A percentile compares a stretch with the other conserved stretches of the same genome.
Conservation (phyloP, 2,329 filamentous ascomycete species). For the Pseudocercospora macadamiae region DNA sequence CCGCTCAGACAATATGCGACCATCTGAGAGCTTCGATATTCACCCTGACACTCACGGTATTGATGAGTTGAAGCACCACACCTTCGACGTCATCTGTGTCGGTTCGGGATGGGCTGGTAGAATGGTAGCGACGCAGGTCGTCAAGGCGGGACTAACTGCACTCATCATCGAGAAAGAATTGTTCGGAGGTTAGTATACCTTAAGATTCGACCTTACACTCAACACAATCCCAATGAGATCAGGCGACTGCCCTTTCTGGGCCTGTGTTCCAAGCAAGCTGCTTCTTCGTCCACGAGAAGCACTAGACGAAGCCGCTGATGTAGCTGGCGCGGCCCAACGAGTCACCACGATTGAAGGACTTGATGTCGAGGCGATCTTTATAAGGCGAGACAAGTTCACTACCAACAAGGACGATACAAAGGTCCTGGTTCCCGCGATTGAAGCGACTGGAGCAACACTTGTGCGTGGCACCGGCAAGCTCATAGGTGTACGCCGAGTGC, state of each 20-base stretch:
- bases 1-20: neutral
- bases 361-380: neutral
- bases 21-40: slow-evolving; percentile 5
- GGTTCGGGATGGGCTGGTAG: slow-evolving; percentile 6
- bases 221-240: neutral
- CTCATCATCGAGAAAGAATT: slow-evolving; percentile 11
- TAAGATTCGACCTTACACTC: neutral
- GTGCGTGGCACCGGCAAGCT: neutral
- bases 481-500: neutral
- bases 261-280: slow-evolving; percentile 7
- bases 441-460: neutral
- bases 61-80: neutral
- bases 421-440: slow-evolving; percentile 4
- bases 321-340: slow-evolving; percentile 3
- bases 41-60: slow-evolving; percentile 3
- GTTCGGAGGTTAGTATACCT: neutral
- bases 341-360: neutral
- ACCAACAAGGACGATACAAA: slow-evolving; percentile 2
- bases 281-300: slow-evolving; percentile 5
- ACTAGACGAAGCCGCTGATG: neutral
- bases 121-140: neutral
- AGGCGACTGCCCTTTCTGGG: slow-evolving; percentile 16
- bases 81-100: slow-evolving; percentile 5
- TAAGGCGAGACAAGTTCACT: neutral
- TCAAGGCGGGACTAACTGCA: neutral